phyloP scores from a whole-genome alignment of 148 eudicot genomes.

The Spergularia bocconei region DNA sequence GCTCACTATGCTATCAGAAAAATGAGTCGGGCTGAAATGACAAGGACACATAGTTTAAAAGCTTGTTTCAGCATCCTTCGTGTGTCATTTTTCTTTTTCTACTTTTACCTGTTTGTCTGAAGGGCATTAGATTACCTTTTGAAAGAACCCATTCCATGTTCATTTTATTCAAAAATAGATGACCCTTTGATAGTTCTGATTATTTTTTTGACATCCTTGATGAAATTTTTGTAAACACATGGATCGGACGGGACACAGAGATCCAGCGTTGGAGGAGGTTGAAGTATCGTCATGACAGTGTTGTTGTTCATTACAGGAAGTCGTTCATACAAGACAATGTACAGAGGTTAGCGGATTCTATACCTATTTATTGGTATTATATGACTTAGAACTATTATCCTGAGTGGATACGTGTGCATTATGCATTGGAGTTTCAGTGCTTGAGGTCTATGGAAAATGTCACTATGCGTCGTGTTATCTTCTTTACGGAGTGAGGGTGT shows the following conservation, averaged over 20 bases:
- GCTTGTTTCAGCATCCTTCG: no score
- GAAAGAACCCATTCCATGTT: no score
- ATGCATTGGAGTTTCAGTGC: neutral
- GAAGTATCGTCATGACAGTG: constrained; percentile 77
- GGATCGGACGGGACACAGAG: constrained; percentile 77
- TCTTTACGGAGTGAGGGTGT: no score
- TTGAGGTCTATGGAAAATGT: neutral
- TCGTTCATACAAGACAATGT: constrained; percentile 94
- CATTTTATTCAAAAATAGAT: neutral
- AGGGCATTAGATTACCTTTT: no score
- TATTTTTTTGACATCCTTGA: constrained; percentile 1
- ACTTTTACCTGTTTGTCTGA: no score
- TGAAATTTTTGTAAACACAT: constrained; percentile 40
- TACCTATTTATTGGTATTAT: neutral
- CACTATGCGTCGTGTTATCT: neutral
- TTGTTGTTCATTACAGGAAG: constrained; percentile 82
- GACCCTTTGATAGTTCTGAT: neutral
- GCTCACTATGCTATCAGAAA: no score
- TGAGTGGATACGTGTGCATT: neutral
- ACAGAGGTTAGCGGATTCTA: constrained; percentile 56
- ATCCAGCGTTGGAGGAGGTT: constrained; percentile 84
- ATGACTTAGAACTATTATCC: neutral
- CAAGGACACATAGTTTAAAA: no score
- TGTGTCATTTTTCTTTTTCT: no score
- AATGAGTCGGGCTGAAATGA: no score